A percentile compares a stretch with the other conserved stretches of the same genome.
Evolutionary conservation across 73 alveolate species (phyloP).

Genomic region (Paramecium biaurelia): DNA sequence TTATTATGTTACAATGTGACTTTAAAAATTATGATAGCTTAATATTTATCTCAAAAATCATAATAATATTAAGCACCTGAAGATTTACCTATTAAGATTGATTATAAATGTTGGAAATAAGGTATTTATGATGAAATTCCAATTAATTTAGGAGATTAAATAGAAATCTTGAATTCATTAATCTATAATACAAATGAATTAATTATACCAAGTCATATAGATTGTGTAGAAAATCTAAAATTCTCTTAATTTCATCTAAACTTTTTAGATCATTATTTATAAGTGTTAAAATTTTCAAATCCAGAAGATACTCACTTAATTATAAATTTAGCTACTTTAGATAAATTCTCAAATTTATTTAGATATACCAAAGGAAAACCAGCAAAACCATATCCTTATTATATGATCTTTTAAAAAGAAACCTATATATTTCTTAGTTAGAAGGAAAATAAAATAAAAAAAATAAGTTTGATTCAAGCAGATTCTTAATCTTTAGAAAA

Average conservation of each 20-base stretch:
- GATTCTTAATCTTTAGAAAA: background rate
- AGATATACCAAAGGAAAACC: background rate
- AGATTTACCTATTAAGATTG: background rate
- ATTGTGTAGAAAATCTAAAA: background rate
- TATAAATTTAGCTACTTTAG: background rate
- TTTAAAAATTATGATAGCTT: background rate
- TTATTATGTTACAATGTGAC: background rate
- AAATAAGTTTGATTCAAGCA: background rate
- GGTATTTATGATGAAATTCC: constrained; percentile 6
- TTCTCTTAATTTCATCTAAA: background rate
- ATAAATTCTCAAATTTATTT: background rate
- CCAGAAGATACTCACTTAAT: background rate
- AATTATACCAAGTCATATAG: background rate
- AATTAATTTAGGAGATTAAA: background rate
- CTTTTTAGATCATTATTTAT: background rate
- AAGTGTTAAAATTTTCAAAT: background rate
- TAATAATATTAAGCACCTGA: background rate
- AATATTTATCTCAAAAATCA: background rate
- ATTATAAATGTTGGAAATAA: constrained; percentile 2
- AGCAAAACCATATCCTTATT: background rate
- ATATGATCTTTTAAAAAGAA: background rate
- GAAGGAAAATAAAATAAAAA: background rate
- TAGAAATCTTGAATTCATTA: background rate
- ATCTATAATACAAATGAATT: background rate
- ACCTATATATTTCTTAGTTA: background rate